Evolutionary conservation across 1,284 basidiomycete genomes (phyloP).

Genomic region (Hemileia vastatrix): DNA sequence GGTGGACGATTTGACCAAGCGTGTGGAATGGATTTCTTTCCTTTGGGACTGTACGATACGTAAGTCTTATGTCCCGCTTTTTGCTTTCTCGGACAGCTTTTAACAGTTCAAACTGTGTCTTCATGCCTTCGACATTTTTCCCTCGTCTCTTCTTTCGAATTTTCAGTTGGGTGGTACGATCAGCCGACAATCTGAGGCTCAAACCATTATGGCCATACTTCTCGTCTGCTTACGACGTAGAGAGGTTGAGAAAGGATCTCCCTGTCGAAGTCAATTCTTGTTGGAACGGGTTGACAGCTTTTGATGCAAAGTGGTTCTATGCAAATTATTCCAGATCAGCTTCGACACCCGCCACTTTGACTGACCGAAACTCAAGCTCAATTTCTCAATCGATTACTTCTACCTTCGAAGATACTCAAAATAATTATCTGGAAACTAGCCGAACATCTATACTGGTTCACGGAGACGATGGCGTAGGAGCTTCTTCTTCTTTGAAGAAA

Average conservation of each 20-base stretch:
- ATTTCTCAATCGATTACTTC: conserved; percentile 30
- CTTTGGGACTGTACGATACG: conserved; percentile 38
- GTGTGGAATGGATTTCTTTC: conserved; percentile 54
- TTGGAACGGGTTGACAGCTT: conserved; percentile 56
- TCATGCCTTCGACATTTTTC: too few relatives aligned
- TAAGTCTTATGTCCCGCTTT: not conserved
- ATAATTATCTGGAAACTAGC: conserved; percentile 42
- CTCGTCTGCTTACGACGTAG: conserved; percentile 45
- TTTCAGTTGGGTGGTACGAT: conserved; percentile 32
- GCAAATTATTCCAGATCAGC: conserved; percentile 42
- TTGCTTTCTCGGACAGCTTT: too few relatives aligned
- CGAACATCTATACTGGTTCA: conserved; percentile 38
- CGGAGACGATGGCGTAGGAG: too few relatives aligned
- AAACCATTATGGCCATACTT: conserved; percentile 53
- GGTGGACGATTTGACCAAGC: conserved; percentile 52
- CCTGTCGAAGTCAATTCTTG: conserved; percentile 53
- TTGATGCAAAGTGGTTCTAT: conserved; percentile 50
- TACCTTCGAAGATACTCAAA: conserved; percentile 43
- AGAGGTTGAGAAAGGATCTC: conserved; percentile 46
- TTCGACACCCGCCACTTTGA: not conserved
- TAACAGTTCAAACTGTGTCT: too few relatives aligned
- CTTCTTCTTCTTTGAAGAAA: too few relatives aligned
- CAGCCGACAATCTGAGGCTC: too few relatives aligned
- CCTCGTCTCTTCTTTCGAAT: not conserved
- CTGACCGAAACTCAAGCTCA: not conserved